A percentile compares a stretch with the other conserved stretches of the same genome.
These are phyloP conservation scores for Trichosporon sp. DNA, from an alignment of 1,284 basidiomycete genomes.

Conservation along the genomic window DNA sequence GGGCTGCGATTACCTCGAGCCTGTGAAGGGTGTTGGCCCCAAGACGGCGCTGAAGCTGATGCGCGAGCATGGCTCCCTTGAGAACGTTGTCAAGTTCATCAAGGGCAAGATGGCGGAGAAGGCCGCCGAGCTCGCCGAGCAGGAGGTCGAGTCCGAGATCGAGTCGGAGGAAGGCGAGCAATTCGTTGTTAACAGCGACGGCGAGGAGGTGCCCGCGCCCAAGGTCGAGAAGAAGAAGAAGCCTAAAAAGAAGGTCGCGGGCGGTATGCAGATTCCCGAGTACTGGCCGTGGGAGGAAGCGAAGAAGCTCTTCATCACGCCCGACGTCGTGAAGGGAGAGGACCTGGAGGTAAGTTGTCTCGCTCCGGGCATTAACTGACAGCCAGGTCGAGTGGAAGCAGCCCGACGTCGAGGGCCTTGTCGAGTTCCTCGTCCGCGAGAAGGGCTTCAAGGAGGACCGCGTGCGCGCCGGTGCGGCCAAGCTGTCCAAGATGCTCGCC, in stretches of 20 bases:
- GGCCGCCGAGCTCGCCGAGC: constrained; percentile 50
- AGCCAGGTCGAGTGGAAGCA: constrained; percentile 86
- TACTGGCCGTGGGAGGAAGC: constrained; percentile 97
- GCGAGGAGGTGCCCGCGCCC: constrained; percentile 43
- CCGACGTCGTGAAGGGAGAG: constrained; percentile 82
- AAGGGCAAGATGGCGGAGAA: constrained; percentile 69
- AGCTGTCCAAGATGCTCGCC: constrained; percentile 81
- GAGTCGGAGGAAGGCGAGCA: constrained; percentile 50
- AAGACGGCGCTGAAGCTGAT: constrained; percentile 92
- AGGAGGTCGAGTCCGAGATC: constrained; percentile 40
- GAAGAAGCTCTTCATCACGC: constrained; percentile 82
- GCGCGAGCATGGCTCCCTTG: constrained; percentile 80
- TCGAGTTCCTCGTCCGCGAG: constrained; percentile 90
- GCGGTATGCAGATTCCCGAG: constrained; percentile 79
- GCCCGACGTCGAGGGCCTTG: constrained; percentile 90
- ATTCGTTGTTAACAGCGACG: constrained; percentile 37
- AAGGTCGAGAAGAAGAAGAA: constrained; percentile 46
- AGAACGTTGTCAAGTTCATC: constrained; percentile 77
- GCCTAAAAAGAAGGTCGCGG: constrained; percentile 60
- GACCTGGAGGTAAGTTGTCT: constrained; percentile 73
- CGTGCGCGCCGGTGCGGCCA: constrained; percentile 91
- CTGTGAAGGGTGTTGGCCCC: constrained; percentile 62
- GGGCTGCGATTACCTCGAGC: constrained; percentile 92
- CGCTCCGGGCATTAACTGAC: constrained; percentile 16
- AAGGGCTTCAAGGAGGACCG: constrained; percentile 99